Conservation (phyloP, 1,284 basidiomycete species). For the Pyrrhoderma noxium region DNA sequence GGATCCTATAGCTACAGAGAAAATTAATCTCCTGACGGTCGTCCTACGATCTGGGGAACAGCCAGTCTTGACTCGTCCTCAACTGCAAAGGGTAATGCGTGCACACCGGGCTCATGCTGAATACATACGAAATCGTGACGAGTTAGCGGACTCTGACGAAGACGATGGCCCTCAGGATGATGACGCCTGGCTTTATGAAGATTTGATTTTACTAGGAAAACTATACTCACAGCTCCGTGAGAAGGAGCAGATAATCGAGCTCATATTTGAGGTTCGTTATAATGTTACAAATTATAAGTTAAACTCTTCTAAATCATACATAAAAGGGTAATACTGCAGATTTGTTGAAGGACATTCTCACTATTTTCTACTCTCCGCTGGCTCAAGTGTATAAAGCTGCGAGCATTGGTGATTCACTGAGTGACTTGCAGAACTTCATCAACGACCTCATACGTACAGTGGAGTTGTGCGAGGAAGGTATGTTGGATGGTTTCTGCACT, state of each 20-base stretch:
- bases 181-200: slow-evolving; percentile 93
- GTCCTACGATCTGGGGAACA: slow-evolving; percentile 79
- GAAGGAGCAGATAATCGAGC: slow-evolving; percentile 86
- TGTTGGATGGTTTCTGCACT: slow-evolving; percentile 31
- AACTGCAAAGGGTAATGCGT: slow-evolving; percentile 72
- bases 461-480: slow-evolving; percentile 85
- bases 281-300: neutral
- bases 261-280: slow-evolving; percentile 83
- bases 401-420: slow-evolving; percentile 90
- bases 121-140: slow-evolving; percentile 60
- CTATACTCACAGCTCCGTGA: slow-evolving; percentile 79
- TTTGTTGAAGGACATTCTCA: slow-evolving; percentile 96
- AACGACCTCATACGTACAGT: slow-evolving; percentile 95
- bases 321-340: slow-evolving; percentile 87
- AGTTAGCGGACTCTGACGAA: slow-evolving; percentile 77
- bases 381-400: slow-evolving; percentile 98
- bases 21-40: slow-evolving; percentile 73
- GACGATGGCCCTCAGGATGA: slow-evolving; percentile 90
- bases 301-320: neutral
- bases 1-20: slow-evolving; percentile 50
- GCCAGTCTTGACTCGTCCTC: slow-evolving; percentile 64
- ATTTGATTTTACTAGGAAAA: slow-evolving; percentile 72
- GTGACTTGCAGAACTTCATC: slow-evolving; percentile 91
- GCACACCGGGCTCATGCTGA: slow-evolving; percentile 70
- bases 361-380: slow-evolving; percentile 97